Evolutionary conservation across 176 grass and related monocot species (phyloP), one percentile per base, ranked within the genome.

Genomic region (Phoenix dactylifera): DNA sequence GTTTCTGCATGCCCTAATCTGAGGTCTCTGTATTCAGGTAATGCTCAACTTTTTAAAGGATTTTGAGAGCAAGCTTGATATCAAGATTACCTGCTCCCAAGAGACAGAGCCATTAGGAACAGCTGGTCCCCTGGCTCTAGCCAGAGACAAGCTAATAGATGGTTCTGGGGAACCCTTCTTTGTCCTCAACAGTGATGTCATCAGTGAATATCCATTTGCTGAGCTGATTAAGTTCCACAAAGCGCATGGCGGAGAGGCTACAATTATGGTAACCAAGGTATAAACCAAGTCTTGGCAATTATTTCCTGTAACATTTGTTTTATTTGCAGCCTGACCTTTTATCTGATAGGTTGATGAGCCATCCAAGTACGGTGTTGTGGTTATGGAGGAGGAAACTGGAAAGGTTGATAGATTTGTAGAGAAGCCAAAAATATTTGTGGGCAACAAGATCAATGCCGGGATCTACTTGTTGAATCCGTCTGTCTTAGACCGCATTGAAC

Each of bases 251-350:
- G 30, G 28, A 4, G 60, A 62, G 32, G 60, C 60, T 44, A 62
- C 60, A 15, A 62, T 62, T 48, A 62, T 62, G 60, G 60, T 62
- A 19, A 62, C 60, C n/a, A 62, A 62, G 60, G 60, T 62, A 44
- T 14, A 14, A 14, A 10, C 9, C 35, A 44, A 12, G 35, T 44
- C 10, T 14, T 44, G 10, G 35, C 14, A 44, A 44, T 44, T 14
- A 44, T 44, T 44, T 44, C 9, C 35, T 44, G 2, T 14, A 44
- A 44, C 35, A 44, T 3, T 44, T 44, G 10, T 44, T 44, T 44
- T 14, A 14, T 44, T 14, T 44, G 9, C 7, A 44, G 35, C 35
- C 35, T 44, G 0, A 44, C 1, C 7, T 9, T 12, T 44, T 44
- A 14, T 44, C 35, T 44, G 10, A 44, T 14, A 44, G 60, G 60